Base-by-base conservation (phyloP, 2,329 filamentous ascomycete genomes). In the Zymoseptoria ardabiliae region DNA sequence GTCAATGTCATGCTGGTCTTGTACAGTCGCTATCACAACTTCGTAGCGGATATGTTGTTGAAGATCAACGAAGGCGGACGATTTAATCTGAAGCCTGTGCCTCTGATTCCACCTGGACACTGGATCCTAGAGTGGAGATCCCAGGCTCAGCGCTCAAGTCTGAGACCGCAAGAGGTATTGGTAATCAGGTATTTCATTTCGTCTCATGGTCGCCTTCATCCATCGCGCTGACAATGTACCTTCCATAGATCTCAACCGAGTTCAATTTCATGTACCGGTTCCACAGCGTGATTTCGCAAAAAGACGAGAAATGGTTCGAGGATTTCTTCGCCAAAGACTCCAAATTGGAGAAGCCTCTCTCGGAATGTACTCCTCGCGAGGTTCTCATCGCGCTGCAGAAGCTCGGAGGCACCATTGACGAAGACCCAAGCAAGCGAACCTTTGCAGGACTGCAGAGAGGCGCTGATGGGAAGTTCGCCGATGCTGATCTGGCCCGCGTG, bases 1-100 rank as follows among this genome's bases (percentile, higher is more conserved):
- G 87, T 89, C 4, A 82, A 84, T 58, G 85, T 89, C 4, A 68
- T 92, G 2, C 75, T 92, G 25, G 81, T 92, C 73, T 90, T 91
- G 88, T 87, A 91, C 75, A 88, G 87, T 68, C 82, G 86, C 22
- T 90, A 90, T 73, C 89, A 92, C 73, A 92, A 92, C 73, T 79
- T 90, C 65, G 81, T 88, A 1, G 88, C 85, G 2, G 79, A 81
- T 25, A 84, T 89, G 60, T 77, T 89, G 60, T 77, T 85, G 0
- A 76, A 80, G 30, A 89, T 92, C 71, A 91, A 92, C 65, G 35
- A 41, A 41, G 89, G 92, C 66, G 53, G 82, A 82, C 52, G 84
- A 82, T 21, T 81, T 86, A 30, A 91, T 91, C 73, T 81, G 78
- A 1, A 83, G 81, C 4, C 69, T 75, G 0, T 75, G 84, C 17